A percentile compares a stretch with the other conserved stretches of the same genome.
Evolutionary conservation across 768 basidiomycete genomes (phyloP).

Genomic region (Lepiota subincarnata): DNA sequence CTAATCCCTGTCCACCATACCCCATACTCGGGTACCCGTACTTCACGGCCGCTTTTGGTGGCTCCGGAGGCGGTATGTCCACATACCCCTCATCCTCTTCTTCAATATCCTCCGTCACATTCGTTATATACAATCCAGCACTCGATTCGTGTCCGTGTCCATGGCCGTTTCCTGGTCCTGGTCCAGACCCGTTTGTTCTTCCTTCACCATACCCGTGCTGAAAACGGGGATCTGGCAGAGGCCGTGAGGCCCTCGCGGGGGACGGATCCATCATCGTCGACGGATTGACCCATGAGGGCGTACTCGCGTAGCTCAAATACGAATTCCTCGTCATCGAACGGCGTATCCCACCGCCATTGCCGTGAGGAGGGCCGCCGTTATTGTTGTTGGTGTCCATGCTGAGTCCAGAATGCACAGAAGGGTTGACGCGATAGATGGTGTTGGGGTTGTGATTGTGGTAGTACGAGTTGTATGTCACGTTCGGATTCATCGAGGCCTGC

Average conservation of each 20-base stretch:
- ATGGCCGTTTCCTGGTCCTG: not conserved
- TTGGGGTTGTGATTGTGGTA: not conserved
- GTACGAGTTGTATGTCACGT: slow-evolving; percentile 7
- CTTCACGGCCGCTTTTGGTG: too few species aligned
- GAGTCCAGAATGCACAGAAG: not conserved
- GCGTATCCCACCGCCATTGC: not conserved
- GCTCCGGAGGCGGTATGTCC: not conserved
- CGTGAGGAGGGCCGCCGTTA: too few species aligned
- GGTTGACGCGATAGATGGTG: not conserved
- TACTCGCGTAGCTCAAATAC: slow-evolving; percentile 11
- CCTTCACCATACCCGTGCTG: not conserved
- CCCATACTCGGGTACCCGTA: too few species aligned
- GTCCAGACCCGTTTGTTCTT: not conserved
- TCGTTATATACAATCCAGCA: slow-evolving; percentile 6
- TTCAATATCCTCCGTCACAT: slow-evolving; percentile 3
- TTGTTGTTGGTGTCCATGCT: slow-evolving; percentile 1
- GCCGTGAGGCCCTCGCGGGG: slow-evolving; percentile 4
- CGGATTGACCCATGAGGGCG: slow-evolving; percentile 9
- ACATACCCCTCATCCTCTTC: slow-evolving; percentile 3
- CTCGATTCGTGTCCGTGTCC: not conserved
- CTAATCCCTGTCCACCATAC: too few species aligned
- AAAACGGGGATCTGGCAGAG: slow-evolving; percentile 5
- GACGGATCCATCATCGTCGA: slow-evolving; percentile 10
- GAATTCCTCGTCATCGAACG: slow-evolving; percentile 1
- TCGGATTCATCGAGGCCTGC: slow-evolving; percentile 4